phyloP scores from a whole-genome alignment of 768 basidiomycete species.

The Ramaria sp. region DNA sequence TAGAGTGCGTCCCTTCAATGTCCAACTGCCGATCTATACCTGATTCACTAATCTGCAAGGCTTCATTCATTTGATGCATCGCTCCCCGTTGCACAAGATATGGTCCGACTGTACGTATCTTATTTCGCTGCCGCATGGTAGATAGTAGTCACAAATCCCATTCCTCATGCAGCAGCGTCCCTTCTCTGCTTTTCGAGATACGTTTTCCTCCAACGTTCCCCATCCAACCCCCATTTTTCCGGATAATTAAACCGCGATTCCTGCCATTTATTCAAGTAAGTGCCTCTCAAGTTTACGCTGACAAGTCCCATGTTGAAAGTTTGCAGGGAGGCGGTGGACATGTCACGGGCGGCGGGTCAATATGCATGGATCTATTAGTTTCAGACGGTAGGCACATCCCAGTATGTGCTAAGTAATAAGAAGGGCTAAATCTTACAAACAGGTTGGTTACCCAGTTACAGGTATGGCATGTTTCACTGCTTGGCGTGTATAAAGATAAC shows the following conservation, averaged over 20 bases:
- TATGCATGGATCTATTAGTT: conserved; percentile 66
- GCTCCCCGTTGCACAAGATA: conserved; percentile 51
- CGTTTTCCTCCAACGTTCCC: conserved; percentile 59
- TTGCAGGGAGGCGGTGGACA: conserved; percentile 56
- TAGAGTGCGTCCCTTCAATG: conserved; percentile 30
- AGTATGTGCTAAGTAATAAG: not conserved
- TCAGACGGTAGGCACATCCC: conserved; percentile 37
- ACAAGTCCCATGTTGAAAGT: not conserved
- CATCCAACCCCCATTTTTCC: conserved; percentile 64
- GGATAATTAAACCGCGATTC: conserved; percentile 64
- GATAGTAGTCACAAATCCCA: not conserved
- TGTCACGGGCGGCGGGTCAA: conserved; percentile 58
- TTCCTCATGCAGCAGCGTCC: conserved; percentile 31
- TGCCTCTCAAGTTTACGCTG: not conserved
- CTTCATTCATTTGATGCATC: conserved; percentile 56
- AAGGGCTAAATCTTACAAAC: not conserved
- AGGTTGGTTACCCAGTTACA: conserved; percentile 65
- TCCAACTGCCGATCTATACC: not conserved
- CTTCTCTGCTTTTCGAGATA: conserved; percentile 64
- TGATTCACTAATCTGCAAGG: conserved; percentile 9
- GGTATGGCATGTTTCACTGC: conserved; percentile 20
- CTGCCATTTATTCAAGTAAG: conserved; percentile 46
- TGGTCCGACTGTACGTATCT: conserved; percentile 34
- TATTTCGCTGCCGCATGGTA: not conserved
- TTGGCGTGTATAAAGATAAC: conserved; percentile 8